Conservation (phyloP, 2,329 filamentous ascomycete species). For the Westerdykella aurantiaca region DNA sequence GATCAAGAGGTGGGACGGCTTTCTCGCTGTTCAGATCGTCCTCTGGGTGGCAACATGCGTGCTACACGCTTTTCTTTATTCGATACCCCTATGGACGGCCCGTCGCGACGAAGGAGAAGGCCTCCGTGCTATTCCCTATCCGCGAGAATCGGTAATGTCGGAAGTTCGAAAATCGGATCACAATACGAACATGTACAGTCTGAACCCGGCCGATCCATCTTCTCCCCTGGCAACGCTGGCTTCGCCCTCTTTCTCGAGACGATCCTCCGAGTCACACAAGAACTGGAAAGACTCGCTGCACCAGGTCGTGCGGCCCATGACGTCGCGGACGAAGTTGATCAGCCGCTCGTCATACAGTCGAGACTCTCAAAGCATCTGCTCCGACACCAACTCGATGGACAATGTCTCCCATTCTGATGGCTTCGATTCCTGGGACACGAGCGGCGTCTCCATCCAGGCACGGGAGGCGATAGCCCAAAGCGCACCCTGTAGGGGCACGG, state of each 20-base stretch:
- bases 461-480: constrained; percentile 43
- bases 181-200: constrained; percentile 20
- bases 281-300: constrained; percentile 36
- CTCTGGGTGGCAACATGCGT: constrained; percentile 30
- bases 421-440: constrained; percentile 73
- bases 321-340: constrained; percentile 34
- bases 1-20: constrained; percentile 17
- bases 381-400: constrained; percentile 30
- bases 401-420: constrained; percentile 47
- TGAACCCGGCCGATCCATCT: constrained; percentile 19
- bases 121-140: constrained; percentile 17
- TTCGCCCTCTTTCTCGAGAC: constrained; percentile 32
- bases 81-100: constrained; percentile 21
- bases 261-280: constrained; percentile 32
- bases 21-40: constrained; percentile 33
- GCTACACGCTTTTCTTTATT: constrained; percentile 26
- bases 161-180: constrained; percentile 24
- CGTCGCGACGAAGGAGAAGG: constrained; percentile 13
- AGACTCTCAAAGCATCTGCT: constrained; percentile 31
- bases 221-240: constrained; percentile 27
- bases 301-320: constrained; percentile 34
- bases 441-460: constrained; percentile 57
- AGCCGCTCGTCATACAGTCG: constrained; percentile 26
- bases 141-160: constrained; percentile 34
- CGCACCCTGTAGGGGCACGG: constrained; percentile 41